phyloP scores from a whole-genome alignment of 2,329 filamentous ascomycete genomes.

The Pseudodiploospora longispora region DNA sequence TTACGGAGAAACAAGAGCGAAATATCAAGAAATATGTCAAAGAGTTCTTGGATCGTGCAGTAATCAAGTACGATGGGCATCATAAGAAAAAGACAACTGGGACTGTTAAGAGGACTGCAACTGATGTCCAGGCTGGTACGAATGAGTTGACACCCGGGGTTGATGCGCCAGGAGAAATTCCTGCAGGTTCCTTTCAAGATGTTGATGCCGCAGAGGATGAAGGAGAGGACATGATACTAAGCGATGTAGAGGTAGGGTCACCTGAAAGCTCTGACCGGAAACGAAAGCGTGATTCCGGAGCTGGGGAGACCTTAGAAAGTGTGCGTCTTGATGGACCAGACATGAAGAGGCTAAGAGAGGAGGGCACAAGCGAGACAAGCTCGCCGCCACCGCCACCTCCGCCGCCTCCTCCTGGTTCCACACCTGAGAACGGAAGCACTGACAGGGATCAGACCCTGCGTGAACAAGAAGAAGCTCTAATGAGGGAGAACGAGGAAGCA shows the following conservation, averaged over 20 bases:
- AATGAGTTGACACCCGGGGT: neutral
- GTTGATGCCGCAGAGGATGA: conserved; percentile 15
- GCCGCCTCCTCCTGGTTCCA: conserved; percentile 34
- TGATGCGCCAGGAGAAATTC: conserved; percentile 12
- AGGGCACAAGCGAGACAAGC: conserved; percentile 28
- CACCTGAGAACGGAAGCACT: conserved; percentile 25
- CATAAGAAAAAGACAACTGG: conserved; percentile 54
- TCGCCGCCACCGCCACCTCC: conserved; percentile 44
- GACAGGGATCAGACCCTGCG: conserved; percentile 38
- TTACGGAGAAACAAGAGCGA: conserved; percentile 69
- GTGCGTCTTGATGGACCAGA: conserved; percentile 50
- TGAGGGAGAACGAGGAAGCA: conserved; percentile 47
- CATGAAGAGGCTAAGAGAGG: conserved; percentile 44
- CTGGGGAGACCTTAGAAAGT: conserved; percentile 31
- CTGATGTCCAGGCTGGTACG: conserved; percentile 6
- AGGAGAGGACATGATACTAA: conserved; percentile 29
- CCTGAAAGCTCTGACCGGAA: conserved; percentile 49
- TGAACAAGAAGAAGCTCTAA: conserved; percentile 42
- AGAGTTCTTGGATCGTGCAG: conserved; percentile 79
- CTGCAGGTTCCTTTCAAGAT: conserved; percentile 3
- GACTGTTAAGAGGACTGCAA: conserved; percentile 18
- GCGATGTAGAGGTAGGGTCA: conserved; percentile 36
- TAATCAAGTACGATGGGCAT: conserved; percentile 62
- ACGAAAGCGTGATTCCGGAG: conserved; percentile 49
- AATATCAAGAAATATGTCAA: conserved; percentile 79